Base-by-base conservation (phyloP, 169 alveolate species). In the Hammondia hammondi region DNA sequence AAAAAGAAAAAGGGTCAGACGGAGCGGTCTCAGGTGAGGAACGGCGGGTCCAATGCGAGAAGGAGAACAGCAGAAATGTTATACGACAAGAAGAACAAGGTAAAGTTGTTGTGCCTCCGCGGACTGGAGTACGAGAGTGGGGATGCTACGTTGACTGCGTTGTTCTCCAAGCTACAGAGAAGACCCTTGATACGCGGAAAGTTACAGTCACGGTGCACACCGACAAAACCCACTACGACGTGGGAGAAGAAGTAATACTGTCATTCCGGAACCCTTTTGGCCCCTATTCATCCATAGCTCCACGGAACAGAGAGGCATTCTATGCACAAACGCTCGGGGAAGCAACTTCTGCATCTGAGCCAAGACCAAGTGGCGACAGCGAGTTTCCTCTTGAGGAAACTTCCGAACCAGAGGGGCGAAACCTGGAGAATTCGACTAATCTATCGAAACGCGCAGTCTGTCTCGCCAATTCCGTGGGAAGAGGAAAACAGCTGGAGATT, bases 121-220 rank as follows among this genome's bases (percentile, higher is more conserved):
- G 77, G 32, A 67, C 35, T 27, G 77, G 77, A 27, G 45, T 77
- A 10, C 3, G 87, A 32, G 56, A 37, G 27, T 77, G 56, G 45
- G 87, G 87, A 19, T 77, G 87, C 87, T 39, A 37, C 43, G 56
- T 77, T 32, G 87, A 77, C 48, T 77, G 87, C 48, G 24, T 77
- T 19, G 48, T 77, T 17, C 87, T 77, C 14, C 87, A 77, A 32
- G 87, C 87, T 21, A 77, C 43, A 4, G 87, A 77, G 87, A 32
- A 77, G 21, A 77, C 87, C 48, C 87, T 77, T 19, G 87, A 77
- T 29, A 77, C 43, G 32, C 87, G 87, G 32, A 77, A 77, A 32
- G 19, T 77, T 32, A 32, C 87, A 12, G 48, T 77, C 43, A 4
- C 2, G 39, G 87, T 77, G 56, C 7, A 32, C 3, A 77, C 87